Percentiles rank a stretch among this genome's conserved stretches.
These are phyloP conservation scores for Climacium dendroides DNA, from an alignment of 225 moss, liverwort and hornwort genomes.

Conservation along the genomic window DNA sequence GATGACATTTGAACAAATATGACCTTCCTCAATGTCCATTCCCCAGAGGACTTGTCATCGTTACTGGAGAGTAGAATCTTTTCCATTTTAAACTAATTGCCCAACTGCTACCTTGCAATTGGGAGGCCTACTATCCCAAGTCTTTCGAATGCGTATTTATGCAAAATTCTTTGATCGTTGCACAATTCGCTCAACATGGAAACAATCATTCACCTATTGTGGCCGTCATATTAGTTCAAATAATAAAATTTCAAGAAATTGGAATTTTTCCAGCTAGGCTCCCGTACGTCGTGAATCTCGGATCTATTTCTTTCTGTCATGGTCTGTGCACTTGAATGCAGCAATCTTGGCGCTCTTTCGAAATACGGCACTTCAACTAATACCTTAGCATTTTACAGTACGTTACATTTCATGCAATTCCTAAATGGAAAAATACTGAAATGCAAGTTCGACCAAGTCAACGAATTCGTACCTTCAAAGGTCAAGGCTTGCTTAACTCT, in stretches of 20 bases:
- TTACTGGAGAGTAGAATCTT: not conserved
- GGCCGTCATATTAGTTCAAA: not conserved
- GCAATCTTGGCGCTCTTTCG: not conserved
- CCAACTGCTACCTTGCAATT: not conserved
- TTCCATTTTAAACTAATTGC: not conserved
- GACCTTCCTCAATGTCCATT: not conserved
- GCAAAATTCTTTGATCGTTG: not conserved
- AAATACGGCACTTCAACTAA: not conserved
- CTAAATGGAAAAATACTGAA: not conserved
- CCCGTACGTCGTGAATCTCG: not conserved
- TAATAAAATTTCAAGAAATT: not conserved
- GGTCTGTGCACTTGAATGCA: not conserved
- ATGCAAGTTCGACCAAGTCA: not conserved
- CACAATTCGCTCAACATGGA: not conserved
- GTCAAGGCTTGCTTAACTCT: slow-evolving; percentile 39
- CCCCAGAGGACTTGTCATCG: not conserved
- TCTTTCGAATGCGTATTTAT: not conserved
- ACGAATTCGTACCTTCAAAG: not conserved
- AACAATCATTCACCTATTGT: not conserved
- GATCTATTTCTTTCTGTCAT: not conserved
- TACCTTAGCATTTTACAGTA: no score
- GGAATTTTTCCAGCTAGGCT: not conserved
- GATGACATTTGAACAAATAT: not conserved
- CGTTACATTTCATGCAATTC: not conserved
- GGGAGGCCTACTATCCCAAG: not conserved